phyloP scores from a whole-genome alignment of 1,284 basidiomycete species.

The Fomitopsis palustris region DNA sequence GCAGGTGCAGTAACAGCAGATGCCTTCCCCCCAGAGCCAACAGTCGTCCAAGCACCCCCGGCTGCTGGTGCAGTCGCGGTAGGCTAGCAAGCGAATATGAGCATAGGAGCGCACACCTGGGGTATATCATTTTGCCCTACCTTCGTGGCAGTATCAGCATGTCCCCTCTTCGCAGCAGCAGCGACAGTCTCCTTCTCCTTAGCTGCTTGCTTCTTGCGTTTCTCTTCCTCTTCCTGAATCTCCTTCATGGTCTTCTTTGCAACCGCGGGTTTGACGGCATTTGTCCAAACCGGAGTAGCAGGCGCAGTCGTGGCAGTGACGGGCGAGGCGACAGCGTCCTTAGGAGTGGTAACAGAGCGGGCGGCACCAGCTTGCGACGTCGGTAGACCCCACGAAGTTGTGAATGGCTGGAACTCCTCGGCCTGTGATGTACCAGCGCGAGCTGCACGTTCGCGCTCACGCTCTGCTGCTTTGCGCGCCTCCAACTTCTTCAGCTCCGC shows the following conservation, averaged over 20 bases:
- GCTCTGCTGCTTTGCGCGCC: conserved; percentile 65
- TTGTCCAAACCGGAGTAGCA: conserved; percentile 64
- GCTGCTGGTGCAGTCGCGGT: conserved; percentile 24
- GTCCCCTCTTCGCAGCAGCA: conserved; percentile 61
- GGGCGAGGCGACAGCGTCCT: conserved; percentile 39
- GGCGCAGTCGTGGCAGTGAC: conserved; percentile 25
- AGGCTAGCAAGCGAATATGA: conserved; percentile 7
- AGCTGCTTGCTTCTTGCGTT: conserved; percentile 63
- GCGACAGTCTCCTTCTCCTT: conserved; percentile 58
- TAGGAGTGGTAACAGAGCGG: conserved; percentile 38
- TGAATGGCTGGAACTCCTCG: conserved; percentile 61
- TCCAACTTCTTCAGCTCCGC: conserved; percentile 84
- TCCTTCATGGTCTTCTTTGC: conserved; percentile 96
- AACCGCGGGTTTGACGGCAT: conserved; percentile 44
- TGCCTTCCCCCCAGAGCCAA: conserved; percentile 74
- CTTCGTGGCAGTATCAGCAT: conserved; percentile 79
- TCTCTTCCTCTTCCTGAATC: conserved; percentile 97
- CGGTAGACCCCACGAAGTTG: conserved; percentile 75
- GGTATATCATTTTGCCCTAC: conserved; percentile 31
- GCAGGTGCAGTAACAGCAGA: conserved; percentile 25
- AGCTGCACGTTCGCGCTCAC: conserved; percentile 57
- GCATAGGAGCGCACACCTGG: background rate
- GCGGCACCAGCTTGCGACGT: conserved; percentile 63
- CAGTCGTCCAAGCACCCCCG: conserved; percentile 80
- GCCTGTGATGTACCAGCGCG: conserved; percentile 38